A percentile compares a stretch with the other conserved stretches of the same genome.
These are phyloP conservation scores for Kandelia obovata DNA, from an alignment of 345 rosid genomes.

Conservation along the genomic window DNA sequence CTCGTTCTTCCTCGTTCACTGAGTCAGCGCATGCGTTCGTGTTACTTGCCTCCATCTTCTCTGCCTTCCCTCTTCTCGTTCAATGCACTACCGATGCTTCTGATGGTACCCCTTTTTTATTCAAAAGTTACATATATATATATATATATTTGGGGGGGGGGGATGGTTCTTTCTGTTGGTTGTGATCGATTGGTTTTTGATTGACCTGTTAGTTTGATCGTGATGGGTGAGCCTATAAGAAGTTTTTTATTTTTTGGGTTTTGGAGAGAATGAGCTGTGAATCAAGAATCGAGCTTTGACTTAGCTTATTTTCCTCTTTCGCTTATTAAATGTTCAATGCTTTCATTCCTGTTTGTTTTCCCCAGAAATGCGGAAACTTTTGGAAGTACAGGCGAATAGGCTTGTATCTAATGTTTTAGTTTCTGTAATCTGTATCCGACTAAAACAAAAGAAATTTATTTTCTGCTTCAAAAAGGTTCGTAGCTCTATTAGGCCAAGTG, in stretches of 20 bases:
- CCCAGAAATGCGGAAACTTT: constrained; percentile 23
- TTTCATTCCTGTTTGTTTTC: constrained; percentile 28
- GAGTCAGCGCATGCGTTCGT: constrained; percentile 10
- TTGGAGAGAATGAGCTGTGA: constrained; percentile 2
- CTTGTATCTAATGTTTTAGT: constrained; percentile 9
- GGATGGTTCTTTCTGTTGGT: background rate
- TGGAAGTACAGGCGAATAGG: background rate
- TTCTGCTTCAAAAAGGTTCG: background rate
- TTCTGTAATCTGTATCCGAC: background rate
- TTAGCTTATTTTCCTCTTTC: background rate
- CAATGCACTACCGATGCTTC: constrained; percentile 39
- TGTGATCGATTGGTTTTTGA: background rate
- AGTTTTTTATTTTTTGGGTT: constrained; percentile 6
- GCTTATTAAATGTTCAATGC: constrained; percentile 13
- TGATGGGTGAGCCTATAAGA: constrained; percentile 12
- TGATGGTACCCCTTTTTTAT: constrained; percentile 27
- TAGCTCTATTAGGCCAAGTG: background rate
- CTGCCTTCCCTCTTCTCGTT: constrained; percentile 20
- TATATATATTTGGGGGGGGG: background rate
- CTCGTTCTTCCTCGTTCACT: constrained; percentile 22
- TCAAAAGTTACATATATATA: background rate
- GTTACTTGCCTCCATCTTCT: constrained; percentile 17
- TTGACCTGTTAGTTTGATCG: background rate
- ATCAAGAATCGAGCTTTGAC: constrained; percentile 9
- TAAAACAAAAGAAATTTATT: constrained; percentile 14